These are phyloP conservation scores for Hemisphaericaspora nanyangensis DNA, from an alignment of 805 yeast genomes.

Conservation along the genomic window DNA sequence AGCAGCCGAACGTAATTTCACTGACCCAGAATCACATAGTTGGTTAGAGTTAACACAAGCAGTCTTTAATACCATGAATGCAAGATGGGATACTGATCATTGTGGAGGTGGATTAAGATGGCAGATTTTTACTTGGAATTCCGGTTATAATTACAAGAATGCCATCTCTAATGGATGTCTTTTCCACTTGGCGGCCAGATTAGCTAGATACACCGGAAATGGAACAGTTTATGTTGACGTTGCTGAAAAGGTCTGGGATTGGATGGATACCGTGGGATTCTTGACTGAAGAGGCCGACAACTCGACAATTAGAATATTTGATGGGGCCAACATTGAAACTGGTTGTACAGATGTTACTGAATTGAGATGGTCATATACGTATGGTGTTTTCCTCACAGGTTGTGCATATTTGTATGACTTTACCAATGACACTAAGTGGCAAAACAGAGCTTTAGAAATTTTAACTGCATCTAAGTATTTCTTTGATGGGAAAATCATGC, in stretches of 20 bases:
- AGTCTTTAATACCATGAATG: slow-evolving; percentile 84
- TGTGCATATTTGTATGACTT: slow-evolving; percentile 65
- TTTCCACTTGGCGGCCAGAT: slow-evolving; percentile 81
- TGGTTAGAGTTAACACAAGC: slow-evolving; percentile 89
- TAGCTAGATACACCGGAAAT: slow-evolving; percentile 79
- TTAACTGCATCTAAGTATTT: slow-evolving; percentile 40
- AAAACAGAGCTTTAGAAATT: slow-evolving; percentile 31
- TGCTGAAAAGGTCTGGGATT: slow-evolving; percentile 73
- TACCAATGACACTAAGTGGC: slow-evolving; percentile 48
- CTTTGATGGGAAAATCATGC: slow-evolving; percentile 47
- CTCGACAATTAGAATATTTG: slow-evolving; percentile 39
- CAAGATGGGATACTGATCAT: slow-evolving; percentile 71
- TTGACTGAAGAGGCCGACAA: slow-evolving; percentile 11
- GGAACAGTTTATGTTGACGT: slow-evolving; percentile 58
- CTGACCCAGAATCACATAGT: slow-evolving; percentile 57
- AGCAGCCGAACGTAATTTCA: slow-evolving; percentile 44
- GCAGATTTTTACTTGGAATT: slow-evolving; percentile 94
- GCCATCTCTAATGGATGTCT: slow-evolving; percentile 87
- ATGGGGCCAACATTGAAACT: slow-evolving; percentile 52
- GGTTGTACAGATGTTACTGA: slow-evolving; percentile 47
- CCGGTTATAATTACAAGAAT: slow-evolving; percentile 91
- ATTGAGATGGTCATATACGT: slow-evolving; percentile 66
- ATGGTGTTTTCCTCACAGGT: slow-evolving; percentile 65
- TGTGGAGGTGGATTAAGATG: slow-evolving; percentile 93
- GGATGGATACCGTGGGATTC: slow-evolving; percentile 56